phyloP scores from a whole-genome alignment of 2,329 filamentous ascomycete genomes.

The Metarhizium album region DNA sequence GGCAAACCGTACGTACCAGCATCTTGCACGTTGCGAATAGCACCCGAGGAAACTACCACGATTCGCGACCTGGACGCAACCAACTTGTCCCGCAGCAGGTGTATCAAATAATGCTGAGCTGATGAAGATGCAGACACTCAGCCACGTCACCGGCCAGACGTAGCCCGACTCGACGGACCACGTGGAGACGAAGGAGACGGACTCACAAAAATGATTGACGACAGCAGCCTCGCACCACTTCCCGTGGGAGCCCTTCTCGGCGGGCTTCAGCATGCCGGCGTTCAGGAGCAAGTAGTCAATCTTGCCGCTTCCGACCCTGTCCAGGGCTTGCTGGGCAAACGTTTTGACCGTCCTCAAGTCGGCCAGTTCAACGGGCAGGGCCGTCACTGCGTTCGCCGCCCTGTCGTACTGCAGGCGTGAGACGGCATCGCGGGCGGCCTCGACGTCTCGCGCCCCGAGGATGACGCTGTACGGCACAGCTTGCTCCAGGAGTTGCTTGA shows the following conservation, averaged over 20 bases:
- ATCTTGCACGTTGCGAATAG: constrained; percentile 29
- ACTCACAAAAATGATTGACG: constrained; percentile 41
- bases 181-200: not conserved
- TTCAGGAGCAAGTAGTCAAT: constrained; percentile 41
- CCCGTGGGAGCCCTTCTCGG: constrained; percentile 25
- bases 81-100: constrained; percentile 37
- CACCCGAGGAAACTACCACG: constrained; percentile 41
- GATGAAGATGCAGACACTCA: not conserved
- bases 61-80: constrained; percentile 34
- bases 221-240: constrained; percentile 40
- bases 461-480: constrained; percentile 36
- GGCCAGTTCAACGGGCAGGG: constrained; percentile 38
- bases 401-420: constrained; percentile 30
- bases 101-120: constrained; percentile 44
- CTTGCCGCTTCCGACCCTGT: constrained; percentile 27
- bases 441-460: constrained; percentile 36
- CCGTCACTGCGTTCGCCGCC: constrained; percentile 27
- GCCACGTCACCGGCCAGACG: not conserved
- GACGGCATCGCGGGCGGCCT: constrained; percentile 29
- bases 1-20: constrained; percentile 16
- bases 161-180: no score
- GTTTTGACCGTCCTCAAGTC: constrained; percentile 32
- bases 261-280: constrained; percentile 30
- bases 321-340: constrained; percentile 34
- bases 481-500: constrained; percentile 38